These are phyloP conservation scores for Penicillium sp. DNA, from an alignment of 2,329 filamentous ascomycete genomes.

Conservation along the genomic window DNA sequence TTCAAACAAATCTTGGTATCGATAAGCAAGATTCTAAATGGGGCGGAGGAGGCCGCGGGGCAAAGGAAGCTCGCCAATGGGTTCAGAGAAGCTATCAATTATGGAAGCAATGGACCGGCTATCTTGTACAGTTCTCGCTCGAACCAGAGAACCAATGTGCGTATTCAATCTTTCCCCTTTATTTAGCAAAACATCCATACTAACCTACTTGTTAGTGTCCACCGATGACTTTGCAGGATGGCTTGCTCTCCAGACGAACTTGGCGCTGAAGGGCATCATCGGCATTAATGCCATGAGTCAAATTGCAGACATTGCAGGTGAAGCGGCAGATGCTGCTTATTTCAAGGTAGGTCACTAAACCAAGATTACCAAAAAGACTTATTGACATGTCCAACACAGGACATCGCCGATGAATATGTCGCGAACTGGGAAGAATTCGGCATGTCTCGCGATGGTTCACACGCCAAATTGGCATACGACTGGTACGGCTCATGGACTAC, in stretches of 20 bases:
- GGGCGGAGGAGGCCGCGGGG: constrained; percentile 52
- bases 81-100: constrained; percentile 66
- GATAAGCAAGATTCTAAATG: constrained; percentile 59
- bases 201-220: constrained; percentile 49
- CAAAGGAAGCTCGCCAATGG: constrained; percentile 60
- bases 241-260: constrained; percentile 73
- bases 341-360: constrained; percentile 12
- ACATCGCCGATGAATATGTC: constrained; percentile 64
- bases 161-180: constrained; percentile 14
- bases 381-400: background rate
- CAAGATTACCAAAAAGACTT: background rate
- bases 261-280: constrained; percentile 79
- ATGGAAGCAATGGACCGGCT: constrained; percentile 74
- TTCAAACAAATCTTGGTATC: constrained; percentile 50
- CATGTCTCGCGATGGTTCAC: constrained; percentile 64
- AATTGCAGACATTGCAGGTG: constrained; percentile 60
- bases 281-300: constrained; percentile 75
- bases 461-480: constrained; percentile 76
- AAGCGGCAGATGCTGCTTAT: constrained; percentile 47
- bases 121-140: constrained; percentile 70
- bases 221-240: constrained; percentile 83
- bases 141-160: constrained; percentile 68
- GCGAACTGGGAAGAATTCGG: constrained; percentile 67
- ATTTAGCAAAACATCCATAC: background rate
- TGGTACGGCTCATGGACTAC: constrained; percentile 79